A percentile compares a stretch with the other conserved stretches of the same genome.
phyloP scores from a whole-genome alignment of 257 asterid genomes.

The Ilex aquifolium region DNA sequence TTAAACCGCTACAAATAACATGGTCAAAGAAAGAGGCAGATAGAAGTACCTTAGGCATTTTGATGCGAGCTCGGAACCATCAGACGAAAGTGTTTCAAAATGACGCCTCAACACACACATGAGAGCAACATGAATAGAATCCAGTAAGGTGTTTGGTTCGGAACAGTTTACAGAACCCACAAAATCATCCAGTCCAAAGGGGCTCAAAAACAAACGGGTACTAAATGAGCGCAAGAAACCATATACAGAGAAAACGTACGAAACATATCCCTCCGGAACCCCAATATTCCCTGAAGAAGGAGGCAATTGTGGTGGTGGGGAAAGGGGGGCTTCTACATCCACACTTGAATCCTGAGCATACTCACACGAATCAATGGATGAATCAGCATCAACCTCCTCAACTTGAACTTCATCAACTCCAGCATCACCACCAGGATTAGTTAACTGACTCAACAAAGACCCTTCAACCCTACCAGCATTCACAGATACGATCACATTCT shows the following conservation, averaged over 20 bases:
- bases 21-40: background rate
- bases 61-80: slow-evolving; percentile 59
- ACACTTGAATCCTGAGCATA: slow-evolving; percentile 25
- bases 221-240: slow-evolving; percentile 74
- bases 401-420: slow-evolving; percentile 10
- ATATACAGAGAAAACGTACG: slow-evolving; percentile 68
- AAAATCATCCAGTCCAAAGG: slow-evolving; percentile 79
- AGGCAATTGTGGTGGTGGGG: slow-evolving; percentile 74
- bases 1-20: too few species aligned
- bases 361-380: slow-evolving; percentile 45
- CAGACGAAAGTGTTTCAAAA: slow-evolving; percentile 53
- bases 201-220: slow-evolving; percentile 56
- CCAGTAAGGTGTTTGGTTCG: slow-evolving; percentile 67
- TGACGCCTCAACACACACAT: slow-evolving; percentile 58
- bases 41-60: slow-evolving; percentile 59
- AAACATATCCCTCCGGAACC: slow-evolving; percentile 57
- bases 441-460: slow-evolving; percentile 9
- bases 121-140: slow-evolving; percentile 72
- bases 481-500: slow-evolving; percentile 10
- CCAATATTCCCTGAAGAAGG: slow-evolving; percentile 75
- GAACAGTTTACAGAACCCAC: slow-evolving; percentile 85
- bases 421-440: slow-evolving; percentile 10
- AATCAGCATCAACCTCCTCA: slow-evolving; percentile 28
- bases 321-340: slow-evolving; percentile 40
- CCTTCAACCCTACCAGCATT: slow-evolving; percentile 9